Evolutionary conservation across 441 rosid species (phyloP), one percentile per base, ranked within the genome.

Genomic region (Syzygium syzygioides): DNA sequence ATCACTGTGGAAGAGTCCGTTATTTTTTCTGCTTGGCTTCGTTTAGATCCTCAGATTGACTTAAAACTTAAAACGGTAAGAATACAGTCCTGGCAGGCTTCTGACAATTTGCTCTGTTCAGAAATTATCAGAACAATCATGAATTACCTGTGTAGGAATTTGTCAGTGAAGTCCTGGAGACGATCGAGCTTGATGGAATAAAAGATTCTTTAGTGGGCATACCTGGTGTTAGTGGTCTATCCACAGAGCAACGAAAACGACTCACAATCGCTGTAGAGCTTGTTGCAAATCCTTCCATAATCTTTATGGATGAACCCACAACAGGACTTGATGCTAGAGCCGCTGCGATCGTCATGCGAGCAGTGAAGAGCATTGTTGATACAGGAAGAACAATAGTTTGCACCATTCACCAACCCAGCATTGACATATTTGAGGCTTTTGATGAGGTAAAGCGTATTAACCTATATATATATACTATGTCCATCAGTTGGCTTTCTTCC

Each of bases 231-330:
- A 91, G 89, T 52, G 96, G 96, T 41, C 91, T 96, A 34, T 95
- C 96, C 48, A 96, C 95, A 34, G 97, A 95, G 92, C 97, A 96
- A 84, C 89, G 96, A 55, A 96, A 95, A 88, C 88, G 96, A 14
- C 91, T 96, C 76, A 96, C 98, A 3, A 95, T 94, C 88, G 96
- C 97, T 25, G 97, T 95, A n/a, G 95, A 95, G 83, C 93, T 96
- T 17, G 97, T 95, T 37, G 95, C 97, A 53, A 96, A 95, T 87
- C 98, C 97, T 10, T 95, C 96, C 4, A 90, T 95, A 55, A 94
- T 96, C 6, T 96, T 96, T 93, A 96, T 95, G 97, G 98, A 96
- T 88, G 97, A 96, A 85, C 96, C 97, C 25, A 96, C 96, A 79
- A 91, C 98, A 14, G 95, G 97, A 41, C 89, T 95, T 37, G 98